Conservation (phyloP, 495 filamentous ascomycete species). For the Hypoxylon lenormandii region DNA sequence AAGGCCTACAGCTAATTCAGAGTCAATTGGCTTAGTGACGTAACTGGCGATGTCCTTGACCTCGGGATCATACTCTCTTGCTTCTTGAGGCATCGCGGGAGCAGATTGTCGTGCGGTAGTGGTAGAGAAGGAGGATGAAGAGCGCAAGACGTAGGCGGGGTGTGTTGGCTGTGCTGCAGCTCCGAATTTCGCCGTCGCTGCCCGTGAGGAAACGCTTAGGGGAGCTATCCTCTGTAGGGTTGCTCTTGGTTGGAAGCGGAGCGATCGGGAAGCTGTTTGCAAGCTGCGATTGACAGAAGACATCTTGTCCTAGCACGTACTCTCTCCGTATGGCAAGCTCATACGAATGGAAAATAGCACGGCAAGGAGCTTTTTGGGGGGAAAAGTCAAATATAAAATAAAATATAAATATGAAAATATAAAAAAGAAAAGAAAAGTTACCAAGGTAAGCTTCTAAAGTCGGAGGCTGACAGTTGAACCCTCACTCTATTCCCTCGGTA, state of each 20-base stretch:
- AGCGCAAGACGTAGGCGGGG: constrained; percentile 27
- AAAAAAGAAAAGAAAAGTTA: no score
- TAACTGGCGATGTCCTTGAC: constrained; percentile 94
- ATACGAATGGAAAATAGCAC: constrained; percentile 13
- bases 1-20: constrained; percentile 84
- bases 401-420: not conserved
- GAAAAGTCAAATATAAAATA: not conserved
- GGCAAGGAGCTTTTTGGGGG: not conserved
- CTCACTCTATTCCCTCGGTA: constrained; percentile 26
- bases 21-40: constrained; percentile 88
- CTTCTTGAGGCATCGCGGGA: constrained; percentile 61
- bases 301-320: constrained; percentile 35
- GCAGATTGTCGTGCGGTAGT: constrained; percentile 66
- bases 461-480: not conserved
- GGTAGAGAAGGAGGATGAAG: constrained; percentile 65
- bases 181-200: constrained; percentile 40
- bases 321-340: constrained; percentile 11
- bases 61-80: constrained; percentile 83
- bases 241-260: constrained; percentile 48
- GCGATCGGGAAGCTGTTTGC: constrained; percentile 49
- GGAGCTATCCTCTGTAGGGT: constrained; percentile 35
- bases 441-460: not conserved
- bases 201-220: constrained; percentile 35
- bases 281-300: constrained; percentile 52
- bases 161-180: constrained; percentile 33